These are phyloP conservation scores for Sonneratia alba DNA, from an alignment of 345 rosid genomes.

Conservation along the genomic window DNA sequence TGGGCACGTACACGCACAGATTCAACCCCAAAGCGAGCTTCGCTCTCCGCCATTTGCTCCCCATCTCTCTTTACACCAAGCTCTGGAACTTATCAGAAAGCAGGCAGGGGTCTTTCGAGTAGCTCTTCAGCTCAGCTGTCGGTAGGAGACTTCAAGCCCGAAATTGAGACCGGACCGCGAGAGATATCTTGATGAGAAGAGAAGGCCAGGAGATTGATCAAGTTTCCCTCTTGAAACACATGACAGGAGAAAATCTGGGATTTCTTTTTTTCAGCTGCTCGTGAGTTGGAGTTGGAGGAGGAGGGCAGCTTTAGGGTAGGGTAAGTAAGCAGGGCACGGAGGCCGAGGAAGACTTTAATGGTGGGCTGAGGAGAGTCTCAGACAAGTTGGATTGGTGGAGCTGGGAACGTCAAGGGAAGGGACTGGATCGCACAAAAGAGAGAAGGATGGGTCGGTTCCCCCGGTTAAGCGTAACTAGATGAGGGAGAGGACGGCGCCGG, in stretches of 20 bases:
- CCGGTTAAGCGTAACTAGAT: background rate
- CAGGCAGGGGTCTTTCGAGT: background rate
- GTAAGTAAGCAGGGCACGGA: constrained; percentile 15
- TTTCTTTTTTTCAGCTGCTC: background rate
- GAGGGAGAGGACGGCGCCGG: background rate
- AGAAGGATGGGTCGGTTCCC: background rate
- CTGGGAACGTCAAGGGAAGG: constrained; percentile 2
- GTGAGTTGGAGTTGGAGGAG: background rate
- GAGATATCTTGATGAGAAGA: background rate
- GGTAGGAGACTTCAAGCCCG: background rate
- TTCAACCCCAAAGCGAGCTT: background rate
- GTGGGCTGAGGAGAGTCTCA: background rate
- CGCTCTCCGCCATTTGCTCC: background rate
- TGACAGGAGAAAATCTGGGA: background rate
- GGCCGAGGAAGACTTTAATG: constrained; percentile 13
- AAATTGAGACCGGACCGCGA: background rate
- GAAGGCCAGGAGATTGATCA: background rate
- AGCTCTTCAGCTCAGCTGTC: background rate
- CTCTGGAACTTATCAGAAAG: background rate
- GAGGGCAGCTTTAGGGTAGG: constrained; percentile 1
- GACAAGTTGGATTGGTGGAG: background rate
- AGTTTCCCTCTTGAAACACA: background rate
- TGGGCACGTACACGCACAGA: constrained; percentile 1
- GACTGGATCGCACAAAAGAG: constrained; percentile 7
- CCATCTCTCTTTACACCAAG: background rate